Conservation (phyloP, 2,329 filamentous ascomycete genomes). For the Penicillium sp. region DNA sequence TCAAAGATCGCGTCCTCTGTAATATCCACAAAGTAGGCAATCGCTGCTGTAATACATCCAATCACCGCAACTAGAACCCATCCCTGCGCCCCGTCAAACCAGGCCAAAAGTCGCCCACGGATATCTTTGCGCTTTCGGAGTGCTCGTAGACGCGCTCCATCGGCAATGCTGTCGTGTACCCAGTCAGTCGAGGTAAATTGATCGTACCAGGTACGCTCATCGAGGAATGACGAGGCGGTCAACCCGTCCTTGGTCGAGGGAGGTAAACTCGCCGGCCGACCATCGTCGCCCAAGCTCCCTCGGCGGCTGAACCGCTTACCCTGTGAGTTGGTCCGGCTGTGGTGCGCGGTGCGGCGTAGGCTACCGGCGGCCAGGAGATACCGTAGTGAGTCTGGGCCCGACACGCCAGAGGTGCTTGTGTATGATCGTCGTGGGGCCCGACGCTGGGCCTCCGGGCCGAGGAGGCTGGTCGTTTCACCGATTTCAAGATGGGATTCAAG, state of each 20-base stretch:
- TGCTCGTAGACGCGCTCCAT: slow-evolving; percentile 84
- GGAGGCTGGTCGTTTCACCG: slow-evolving; percentile 40
- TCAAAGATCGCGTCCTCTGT: slow-evolving; percentile 85
- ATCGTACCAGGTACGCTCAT: slow-evolving; percentile 97
- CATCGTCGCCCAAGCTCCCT: slow-evolving; percentile 59
- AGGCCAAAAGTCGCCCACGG: slow-evolving; percentile 72
- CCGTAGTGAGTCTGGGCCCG: slow-evolving; percentile 38
- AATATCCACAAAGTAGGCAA: slow-evolving; percentile 88
- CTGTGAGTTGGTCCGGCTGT: slow-evolving; percentile 54
- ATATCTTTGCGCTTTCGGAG: slow-evolving; percentile 81
- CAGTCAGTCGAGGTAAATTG: slow-evolving; percentile 97
- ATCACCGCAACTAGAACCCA: slow-evolving; percentile 93
- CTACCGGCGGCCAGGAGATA: slow-evolving; percentile 39
- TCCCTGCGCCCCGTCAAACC: slow-evolving; percentile 86
- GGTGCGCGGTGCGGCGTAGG: slow-evolving; percentile 45
- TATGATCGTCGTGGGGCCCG: slow-evolving; percentile 38
- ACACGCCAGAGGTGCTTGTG: slow-evolving; percentile 37
- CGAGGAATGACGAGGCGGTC: slow-evolving; percentile 67
- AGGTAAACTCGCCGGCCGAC: slow-evolving; percentile 32
- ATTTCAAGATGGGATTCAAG: slow-evolving; percentile 33
- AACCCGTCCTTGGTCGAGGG: slow-evolving; percentile 51
- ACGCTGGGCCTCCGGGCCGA: slow-evolving; percentile 28
- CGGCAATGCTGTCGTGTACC: slow-evolving; percentile 96
- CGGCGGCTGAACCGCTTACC: slow-evolving; percentile 50
- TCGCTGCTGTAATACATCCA: slow-evolving; percentile 77